A percentile compares a stretch with the other conserved stretches of the same genome.
Evolutionary conservation across 768 basidiomycete species (phyloP).

Genomic region (Phaeotremella skinneri): DNA sequence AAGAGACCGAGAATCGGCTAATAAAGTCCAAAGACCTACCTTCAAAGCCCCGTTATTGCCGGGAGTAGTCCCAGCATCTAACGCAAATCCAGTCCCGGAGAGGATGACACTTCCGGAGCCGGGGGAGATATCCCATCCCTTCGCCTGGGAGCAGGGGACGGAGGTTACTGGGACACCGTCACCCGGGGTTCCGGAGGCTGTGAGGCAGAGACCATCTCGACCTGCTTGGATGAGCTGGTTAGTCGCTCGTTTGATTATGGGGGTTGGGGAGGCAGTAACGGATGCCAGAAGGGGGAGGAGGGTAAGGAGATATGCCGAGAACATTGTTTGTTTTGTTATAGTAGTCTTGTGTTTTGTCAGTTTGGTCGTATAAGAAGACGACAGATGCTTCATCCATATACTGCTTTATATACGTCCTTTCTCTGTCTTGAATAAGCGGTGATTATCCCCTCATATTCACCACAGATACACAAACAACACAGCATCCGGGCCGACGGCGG

Average conservation of each 20-base stretch:
- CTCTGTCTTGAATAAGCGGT: no score
- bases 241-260: slow-evolving; percentile 1
- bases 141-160: slow-evolving; percentile 10
- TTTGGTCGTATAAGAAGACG: no score
- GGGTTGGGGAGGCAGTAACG: no score
- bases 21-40: slow-evolving; percentile 10
- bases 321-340: background rate
- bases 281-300: background rate
- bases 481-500: no score
- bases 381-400: no score
- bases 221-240: slow-evolving; percentile 15
- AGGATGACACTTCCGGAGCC: slow-evolving; percentile 20
- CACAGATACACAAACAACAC: no score
- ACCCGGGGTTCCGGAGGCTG: slow-evolving; percentile 7
- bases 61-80: slow-evolving; percentile 26
- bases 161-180: slow-evolving; percentile 17
- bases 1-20: background rate
- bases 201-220: slow-evolving; percentile 13
- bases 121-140: slow-evolving; percentile 25
- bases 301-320: background rate
- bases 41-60: slow-evolving; percentile 27
- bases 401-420: no score
- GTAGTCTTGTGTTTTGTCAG: no score
- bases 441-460: no score
- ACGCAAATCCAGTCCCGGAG: slow-evolving; percentile 19